Conservation (phyloP, 2,329 filamentous ascomycete species). For the Phoma sp. region DNA sequence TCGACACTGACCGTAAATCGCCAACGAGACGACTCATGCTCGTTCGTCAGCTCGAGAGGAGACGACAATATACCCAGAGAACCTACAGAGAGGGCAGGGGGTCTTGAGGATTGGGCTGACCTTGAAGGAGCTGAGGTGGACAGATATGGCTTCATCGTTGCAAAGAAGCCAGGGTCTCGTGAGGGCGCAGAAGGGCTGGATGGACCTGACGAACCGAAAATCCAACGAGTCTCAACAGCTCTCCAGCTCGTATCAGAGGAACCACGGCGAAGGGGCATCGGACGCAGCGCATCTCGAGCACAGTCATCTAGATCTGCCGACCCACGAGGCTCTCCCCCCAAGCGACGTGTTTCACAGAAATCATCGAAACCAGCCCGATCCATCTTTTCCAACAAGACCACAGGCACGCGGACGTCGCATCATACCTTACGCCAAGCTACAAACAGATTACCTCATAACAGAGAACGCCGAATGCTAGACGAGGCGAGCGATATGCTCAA, state of each 20-base stretch:
- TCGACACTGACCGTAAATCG: conserved; percentile 37
- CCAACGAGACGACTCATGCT: conserved; percentile 37
- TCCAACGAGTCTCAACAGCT: conserved; percentile 68
- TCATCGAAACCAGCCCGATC: conserved; percentile 54
- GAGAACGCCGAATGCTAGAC: conserved; percentile 62
- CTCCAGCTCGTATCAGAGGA: conserved; percentile 64
- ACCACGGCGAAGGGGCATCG: conserved; percentile 62
- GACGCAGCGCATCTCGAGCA: conserved; percentile 58
- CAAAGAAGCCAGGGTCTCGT: conserved; percentile 48
- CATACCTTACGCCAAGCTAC: conserved; percentile 60
- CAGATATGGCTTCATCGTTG: conserved; percentile 70
- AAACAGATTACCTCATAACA: conserved; percentile 62
- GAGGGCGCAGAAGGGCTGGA: conserved; percentile 35
- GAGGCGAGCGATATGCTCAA: conserved; percentile 72
- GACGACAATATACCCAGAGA: conserved; percentile 55
- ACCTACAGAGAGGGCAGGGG: conserved; percentile 65
- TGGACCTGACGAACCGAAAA: conserved; percentile 44
- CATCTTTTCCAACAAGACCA: conserved; percentile 47
- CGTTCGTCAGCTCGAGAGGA: conserved; percentile 38
- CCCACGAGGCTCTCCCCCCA: conserved; percentile 49
- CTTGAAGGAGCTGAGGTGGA: conserved; percentile 67
- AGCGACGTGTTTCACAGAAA: conserved; percentile 51
- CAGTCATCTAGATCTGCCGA: conserved; percentile 51
- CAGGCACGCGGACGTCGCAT: conserved; percentile 51
- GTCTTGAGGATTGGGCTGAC: conserved; percentile 71